Conservation (phyloP, 106 monocot species). For the Apostasia ramifera region DNA sequence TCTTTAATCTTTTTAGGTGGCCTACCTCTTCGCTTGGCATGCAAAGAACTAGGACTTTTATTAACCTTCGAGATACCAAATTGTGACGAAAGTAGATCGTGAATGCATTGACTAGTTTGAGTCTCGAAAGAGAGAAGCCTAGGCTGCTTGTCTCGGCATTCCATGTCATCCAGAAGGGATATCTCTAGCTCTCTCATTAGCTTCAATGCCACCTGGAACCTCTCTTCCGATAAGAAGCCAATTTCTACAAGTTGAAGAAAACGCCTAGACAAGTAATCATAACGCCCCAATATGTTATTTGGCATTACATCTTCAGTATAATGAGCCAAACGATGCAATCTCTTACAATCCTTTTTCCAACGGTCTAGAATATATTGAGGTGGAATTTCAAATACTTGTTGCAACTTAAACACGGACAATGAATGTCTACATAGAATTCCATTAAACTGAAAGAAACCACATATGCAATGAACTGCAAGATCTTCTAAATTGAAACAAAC, state of each 20-base stretch:
- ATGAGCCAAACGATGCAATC: constrained; percentile 11
- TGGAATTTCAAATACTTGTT: constrained; percentile 36
- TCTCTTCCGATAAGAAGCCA: constrained; percentile 14
- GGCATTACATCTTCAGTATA: constrained; percentile 12
- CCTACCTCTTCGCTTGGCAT: constrained; percentile 31
- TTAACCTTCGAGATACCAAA: constrained; percentile 20
- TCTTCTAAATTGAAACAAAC: constrained; percentile 29
- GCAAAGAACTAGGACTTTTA: constrained; percentile 14
- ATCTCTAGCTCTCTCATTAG: constrained; percentile 18
- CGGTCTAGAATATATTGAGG: constrained; percentile 27
- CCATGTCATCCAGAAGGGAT: constrained; percentile 14
- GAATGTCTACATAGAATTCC: constrained; percentile 43
- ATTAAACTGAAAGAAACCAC: constrained; percentile 31
- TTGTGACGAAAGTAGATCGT: constrained; percentile 21
- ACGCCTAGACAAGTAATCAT: constrained; percentile 16
- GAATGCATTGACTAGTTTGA: constrained; percentile 27
- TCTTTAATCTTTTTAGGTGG: constrained; percentile 41
- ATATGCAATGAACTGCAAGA: constrained; percentile 27
- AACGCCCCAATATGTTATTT: constrained; percentile 14
- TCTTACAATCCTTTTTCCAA: constrained; percentile 45
- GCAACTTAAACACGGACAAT: constrained; percentile 30
- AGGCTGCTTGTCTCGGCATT: constrained; percentile 22
- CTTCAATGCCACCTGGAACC: constrained; percentile 18
- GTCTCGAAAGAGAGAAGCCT: constrained; percentile 33
- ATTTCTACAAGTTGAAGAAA: constrained; percentile 28